phyloP scores from a whole-genome alignment of 257 asterid species.

The Solanum clarkiae region DNA sequence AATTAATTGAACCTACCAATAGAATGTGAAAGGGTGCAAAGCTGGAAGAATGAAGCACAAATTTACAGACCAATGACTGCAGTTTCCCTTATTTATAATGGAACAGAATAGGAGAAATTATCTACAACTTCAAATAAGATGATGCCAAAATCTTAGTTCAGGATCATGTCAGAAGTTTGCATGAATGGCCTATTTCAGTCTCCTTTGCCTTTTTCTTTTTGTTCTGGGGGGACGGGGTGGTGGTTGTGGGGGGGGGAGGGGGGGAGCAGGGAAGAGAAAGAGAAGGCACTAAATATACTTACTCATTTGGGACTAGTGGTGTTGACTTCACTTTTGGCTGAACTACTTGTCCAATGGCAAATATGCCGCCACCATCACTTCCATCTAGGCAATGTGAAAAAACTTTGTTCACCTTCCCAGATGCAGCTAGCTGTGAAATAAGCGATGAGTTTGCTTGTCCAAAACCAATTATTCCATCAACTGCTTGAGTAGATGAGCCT shows the following conservation, averaged over 20 bases:
- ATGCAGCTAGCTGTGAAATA: slow-evolving; percentile 80
- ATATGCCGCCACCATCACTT: slow-evolving; percentile 81
- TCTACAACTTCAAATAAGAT: not conserved
- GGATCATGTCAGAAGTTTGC: not conserved
- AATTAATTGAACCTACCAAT: not conserved
- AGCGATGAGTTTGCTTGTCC: slow-evolving; percentile 94
- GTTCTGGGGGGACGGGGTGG: not conserved
- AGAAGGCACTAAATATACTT: slow-evolving; percentile 13
- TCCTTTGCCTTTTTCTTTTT: not conserved
- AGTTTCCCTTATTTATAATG: not conserved
- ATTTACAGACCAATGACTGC: not conserved
- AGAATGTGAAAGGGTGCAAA: not conserved
- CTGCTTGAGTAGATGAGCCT: slow-evolving; percentile 76
- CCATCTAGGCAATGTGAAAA: slow-evolving; percentile 97
- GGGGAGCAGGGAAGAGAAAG: not conserved
- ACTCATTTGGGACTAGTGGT: slow-evolving; percentile 67
- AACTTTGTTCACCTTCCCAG: slow-evolving; percentile 62
- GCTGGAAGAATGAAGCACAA: not conserved
- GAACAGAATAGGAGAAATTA: not conserved
- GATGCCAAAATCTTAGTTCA: not conserved
- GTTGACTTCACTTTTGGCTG: slow-evolving; percentile 74
- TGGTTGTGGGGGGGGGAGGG: no score
- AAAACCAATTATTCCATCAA: slow-evolving; percentile 93
- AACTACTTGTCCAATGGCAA: slow-evolving; percentile 86
- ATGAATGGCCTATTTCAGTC: not conserved